Conservation (phyloP, 352 stramenopile species). For the Globisporangium middletonii region DNA sequence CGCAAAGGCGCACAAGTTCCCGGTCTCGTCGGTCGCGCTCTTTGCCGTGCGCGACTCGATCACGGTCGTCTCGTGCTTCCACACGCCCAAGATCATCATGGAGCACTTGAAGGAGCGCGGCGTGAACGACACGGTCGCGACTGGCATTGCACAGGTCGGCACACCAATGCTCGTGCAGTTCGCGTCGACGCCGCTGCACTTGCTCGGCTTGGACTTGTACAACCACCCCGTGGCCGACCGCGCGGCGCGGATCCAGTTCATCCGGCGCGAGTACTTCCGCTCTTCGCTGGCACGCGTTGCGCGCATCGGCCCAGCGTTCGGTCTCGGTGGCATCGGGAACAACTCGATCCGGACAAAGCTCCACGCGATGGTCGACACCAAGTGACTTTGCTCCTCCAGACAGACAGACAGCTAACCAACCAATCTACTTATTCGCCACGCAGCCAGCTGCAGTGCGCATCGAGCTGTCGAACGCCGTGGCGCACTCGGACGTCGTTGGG, state of each 20-base stretch:
- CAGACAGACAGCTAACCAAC: no score
- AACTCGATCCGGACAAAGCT: slow-evolving; percentile 46
- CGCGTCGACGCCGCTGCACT: slow-evolving; percentile 86
- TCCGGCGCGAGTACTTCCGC: slow-evolving; percentile 79
- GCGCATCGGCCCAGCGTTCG: slow-evolving; percentile 86
- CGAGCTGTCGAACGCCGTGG: no score
- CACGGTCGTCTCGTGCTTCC: slow-evolving; percentile 85
- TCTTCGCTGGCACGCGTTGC: slow-evolving; percentile 78
- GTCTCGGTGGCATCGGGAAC: slow-evolving; percentile 88
- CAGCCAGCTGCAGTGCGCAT: no score
- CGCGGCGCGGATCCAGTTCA: slow-evolving; percentile 44
- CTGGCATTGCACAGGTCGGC: slow-evolving; percentile 69
- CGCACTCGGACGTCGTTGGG: no score
- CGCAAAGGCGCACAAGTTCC: slow-evolving; percentile 66
- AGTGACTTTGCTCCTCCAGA: background rate
- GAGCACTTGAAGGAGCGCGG: slow-evolving; percentile 44
- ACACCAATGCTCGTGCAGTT: slow-evolving; percentile 82
- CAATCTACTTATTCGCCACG: no score
- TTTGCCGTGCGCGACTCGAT: slow-evolving; percentile 84
- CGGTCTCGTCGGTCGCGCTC: slow-evolving; percentile 67
- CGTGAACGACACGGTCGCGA: slow-evolving; percentile 42
- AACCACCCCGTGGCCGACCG: slow-evolving; percentile 53
- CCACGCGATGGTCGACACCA: slow-evolving; percentile 23
- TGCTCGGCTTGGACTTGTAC: slow-evolving; percentile 87
- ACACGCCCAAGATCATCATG: slow-evolving; percentile 67